phyloP scores from a whole-genome alignment of 768 basidiomycete genomes.

The Pleurotus salmoneostramineus region DNA sequence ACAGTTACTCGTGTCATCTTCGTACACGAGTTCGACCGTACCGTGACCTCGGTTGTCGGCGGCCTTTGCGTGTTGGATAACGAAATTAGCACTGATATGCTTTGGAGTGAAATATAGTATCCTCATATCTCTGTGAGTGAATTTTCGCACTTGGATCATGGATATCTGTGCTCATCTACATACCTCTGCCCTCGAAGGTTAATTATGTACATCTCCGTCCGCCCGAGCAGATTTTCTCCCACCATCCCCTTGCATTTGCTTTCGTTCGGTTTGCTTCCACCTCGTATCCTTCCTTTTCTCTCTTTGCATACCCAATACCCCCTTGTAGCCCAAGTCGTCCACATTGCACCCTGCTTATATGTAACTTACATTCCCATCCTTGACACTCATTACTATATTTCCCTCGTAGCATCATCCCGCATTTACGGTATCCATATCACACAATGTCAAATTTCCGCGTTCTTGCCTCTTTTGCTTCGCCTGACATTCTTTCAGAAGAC shows the following conservation, averaged over 20 bases:
- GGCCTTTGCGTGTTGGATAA: constrained; percentile 30
- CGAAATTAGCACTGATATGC: constrained; percentile 22
- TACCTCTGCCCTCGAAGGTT: neutral
- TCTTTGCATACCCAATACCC: neutral
- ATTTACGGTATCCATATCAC: neutral
- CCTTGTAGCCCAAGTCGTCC: constrained; percentile 2
- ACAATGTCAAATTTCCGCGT: neutral
- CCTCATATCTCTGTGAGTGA: neutral
- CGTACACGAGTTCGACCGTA: constrained; percentile 60
- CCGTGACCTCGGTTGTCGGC: constrained; percentile 34
- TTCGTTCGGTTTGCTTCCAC: neutral
- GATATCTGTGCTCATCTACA: neutral
- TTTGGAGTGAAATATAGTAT: constrained; percentile 30
- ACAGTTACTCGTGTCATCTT: constrained; percentile 51
- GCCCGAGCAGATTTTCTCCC: neutral
- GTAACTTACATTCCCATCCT: neutral
- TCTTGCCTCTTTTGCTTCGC: too few relatives aligned
- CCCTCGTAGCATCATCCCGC: neutral
- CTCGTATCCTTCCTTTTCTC: neutral
- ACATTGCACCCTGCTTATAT: neutral
- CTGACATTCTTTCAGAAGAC: too few relatives aligned
- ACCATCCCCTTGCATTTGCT: neutral
- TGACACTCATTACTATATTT: neutral
- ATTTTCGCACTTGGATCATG: neutral
- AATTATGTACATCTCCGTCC: neutral